These are phyloP conservation scores for Toxoplasma gondii DNA, from an alignment of 169 alveolate species.

Conservation along the genomic window DNA sequence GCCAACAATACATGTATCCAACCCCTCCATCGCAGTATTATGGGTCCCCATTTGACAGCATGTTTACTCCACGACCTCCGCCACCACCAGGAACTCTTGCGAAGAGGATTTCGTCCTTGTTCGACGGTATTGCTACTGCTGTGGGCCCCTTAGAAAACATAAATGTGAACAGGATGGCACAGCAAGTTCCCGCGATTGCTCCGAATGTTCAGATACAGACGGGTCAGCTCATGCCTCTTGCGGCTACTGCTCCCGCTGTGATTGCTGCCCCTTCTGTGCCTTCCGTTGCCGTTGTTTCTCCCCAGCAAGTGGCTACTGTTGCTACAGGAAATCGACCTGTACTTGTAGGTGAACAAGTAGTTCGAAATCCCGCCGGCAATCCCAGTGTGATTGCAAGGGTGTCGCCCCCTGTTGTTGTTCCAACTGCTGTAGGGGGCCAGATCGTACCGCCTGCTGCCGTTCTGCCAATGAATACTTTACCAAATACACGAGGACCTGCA, in stretches of 20 bases:
- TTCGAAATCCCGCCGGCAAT: not conserved
- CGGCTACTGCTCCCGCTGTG: not conserved
- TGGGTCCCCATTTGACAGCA: not conserved
- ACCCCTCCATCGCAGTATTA: not conserved
- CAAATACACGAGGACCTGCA: not conserved
- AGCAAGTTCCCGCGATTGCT: not conserved
- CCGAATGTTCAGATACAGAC: not conserved
- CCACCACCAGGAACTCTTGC: constrained; percentile 23
- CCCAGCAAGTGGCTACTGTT: not conserved
- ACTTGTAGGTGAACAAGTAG: not conserved
- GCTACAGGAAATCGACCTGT: not conserved
- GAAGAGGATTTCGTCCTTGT: constrained; percentile 10
- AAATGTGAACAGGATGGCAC: not conserved
- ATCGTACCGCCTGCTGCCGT: not conserved
- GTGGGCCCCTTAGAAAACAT: constrained; percentile 19
- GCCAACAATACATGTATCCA: constrained; percentile 17
- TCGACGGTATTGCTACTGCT: constrained; percentile 26
- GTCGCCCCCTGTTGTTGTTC: not conserved
- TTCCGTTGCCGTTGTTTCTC: not conserved
- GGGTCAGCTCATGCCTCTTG: not conserved
- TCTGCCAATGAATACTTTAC: not conserved
- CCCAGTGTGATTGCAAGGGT: not conserved
- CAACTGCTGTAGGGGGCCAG: not conserved
- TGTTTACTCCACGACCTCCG: constrained; percentile 16
- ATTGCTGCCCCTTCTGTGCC: not conserved